These are phyloP conservation scores for Suillus bovinus DNA, from an alignment of 768 basidiomycete genomes.

Conservation along the genomic window DNA sequence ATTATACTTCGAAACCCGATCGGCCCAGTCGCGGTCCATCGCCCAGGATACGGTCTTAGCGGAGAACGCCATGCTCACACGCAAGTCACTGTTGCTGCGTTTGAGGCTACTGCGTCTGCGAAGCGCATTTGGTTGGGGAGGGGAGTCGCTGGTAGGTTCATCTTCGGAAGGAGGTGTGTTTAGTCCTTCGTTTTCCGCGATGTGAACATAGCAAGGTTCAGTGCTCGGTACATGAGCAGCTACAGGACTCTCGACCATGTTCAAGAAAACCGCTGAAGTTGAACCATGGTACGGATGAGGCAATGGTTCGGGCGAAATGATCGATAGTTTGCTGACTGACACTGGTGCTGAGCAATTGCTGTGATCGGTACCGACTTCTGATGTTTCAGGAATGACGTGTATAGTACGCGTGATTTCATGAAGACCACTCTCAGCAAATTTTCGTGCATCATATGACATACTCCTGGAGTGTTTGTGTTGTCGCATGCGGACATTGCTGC, in stretches of 20 bases:
- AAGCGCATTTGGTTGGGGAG: conserved; percentile 35
- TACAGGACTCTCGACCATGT: conserved; percentile 35
- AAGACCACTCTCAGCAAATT: conserved; percentile 17
- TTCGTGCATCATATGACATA: conserved; percentile 20
- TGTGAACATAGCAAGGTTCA: conserved; percentile 17
- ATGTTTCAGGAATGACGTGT: conserved; percentile 29
- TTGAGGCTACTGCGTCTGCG: conserved; percentile 67
- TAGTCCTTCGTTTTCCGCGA: conserved; percentile 21
- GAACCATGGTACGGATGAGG: conserved; percentile 48
- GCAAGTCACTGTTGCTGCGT: conserved; percentile 47
- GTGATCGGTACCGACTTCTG: conserved; percentile 20
- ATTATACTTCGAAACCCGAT: conserved; percentile 52
- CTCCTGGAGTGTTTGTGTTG: conserved; percentile 15
- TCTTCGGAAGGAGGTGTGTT: conserved; percentile 35
- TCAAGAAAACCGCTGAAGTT: conserved; percentile 30
- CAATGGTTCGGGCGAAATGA: conserved; percentile 42
- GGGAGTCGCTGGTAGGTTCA: conserved; percentile 31
- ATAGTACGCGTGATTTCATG: conserved; percentile 31
- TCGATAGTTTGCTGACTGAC: conserved; percentile 27
- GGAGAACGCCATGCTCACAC: conserved; percentile 49
- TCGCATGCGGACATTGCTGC: conserved; percentile 15
- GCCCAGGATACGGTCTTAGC: conserved; percentile 77
- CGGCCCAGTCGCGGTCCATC: conserved; percentile 61
- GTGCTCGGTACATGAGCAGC: conserved; percentile 16
- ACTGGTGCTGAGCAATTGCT: conserved; percentile 16